Percentiles rank a stretch among this genome's conserved stretches.
phyloP scores from a whole-genome alignment of 257 asterid species.

The Solanum tacnaense region DNA sequence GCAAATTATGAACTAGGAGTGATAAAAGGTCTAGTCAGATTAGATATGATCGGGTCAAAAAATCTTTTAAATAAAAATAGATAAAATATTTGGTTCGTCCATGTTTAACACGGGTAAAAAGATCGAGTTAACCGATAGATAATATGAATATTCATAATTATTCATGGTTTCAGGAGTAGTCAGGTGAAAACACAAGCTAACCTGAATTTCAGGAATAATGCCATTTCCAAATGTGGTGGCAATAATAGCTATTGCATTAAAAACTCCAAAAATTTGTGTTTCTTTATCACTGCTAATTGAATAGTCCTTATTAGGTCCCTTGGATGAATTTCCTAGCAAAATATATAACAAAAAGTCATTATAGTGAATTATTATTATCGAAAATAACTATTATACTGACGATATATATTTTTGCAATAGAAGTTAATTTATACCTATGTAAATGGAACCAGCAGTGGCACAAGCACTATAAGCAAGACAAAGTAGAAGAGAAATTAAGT shows the following conservation, averaged over 20 bases:
- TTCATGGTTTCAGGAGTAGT: neutral
- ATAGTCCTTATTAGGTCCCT: constrained; percentile 60
- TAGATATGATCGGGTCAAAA: neutral
- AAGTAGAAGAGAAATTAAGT: constrained; percentile 59
- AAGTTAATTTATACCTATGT: constrained; percentile 41
- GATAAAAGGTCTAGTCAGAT: neutral
- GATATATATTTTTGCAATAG: neutral
- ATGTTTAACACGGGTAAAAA: neutral
- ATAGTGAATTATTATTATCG: neutral
- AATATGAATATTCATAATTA: neutral
- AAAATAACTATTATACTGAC: neutral
- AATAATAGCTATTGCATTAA: constrained; percentile 72
- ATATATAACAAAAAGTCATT: neutral
- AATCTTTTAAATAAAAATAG: neutral
- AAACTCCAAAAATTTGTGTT: constrained; percentile 48
- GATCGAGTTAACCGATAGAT: rapidly evolving
- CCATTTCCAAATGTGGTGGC: constrained; percentile 95
- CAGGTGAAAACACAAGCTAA: neutral
- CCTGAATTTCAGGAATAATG: constrained; percentile 91
- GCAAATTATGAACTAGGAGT: neutral
- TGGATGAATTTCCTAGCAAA: constrained; percentile 54
- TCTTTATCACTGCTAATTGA: constrained; percentile 29
- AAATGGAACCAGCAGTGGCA: constrained; percentile 74
- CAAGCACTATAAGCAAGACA: constrained; percentile 71
- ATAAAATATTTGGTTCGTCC: neutral